These are phyloP conservation scores for Cercospora canescens DNA, from an alignment of 2,329 filamentous ascomycete species.

Conservation along the genomic window DNA sequence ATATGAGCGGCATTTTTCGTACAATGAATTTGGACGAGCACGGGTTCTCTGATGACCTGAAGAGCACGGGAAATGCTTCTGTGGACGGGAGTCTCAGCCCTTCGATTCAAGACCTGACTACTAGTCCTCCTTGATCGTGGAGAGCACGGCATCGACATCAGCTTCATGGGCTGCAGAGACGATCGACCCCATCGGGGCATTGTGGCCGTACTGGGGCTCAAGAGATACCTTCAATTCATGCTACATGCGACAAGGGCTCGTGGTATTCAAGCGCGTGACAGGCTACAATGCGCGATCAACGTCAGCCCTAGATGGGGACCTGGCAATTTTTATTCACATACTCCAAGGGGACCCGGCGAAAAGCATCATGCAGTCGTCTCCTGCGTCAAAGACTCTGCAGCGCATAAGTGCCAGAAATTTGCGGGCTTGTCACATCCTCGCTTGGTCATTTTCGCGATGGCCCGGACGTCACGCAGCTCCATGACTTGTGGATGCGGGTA, in stretches of 20 bases:
- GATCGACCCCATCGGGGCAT: not conserved
- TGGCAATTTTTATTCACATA: not conserved
- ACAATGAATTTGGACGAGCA: conserved; percentile 37
- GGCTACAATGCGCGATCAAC: not conserved
- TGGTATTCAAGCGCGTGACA: not conserved
- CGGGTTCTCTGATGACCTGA: conserved; percentile 22
- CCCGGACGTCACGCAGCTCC: not conserved
- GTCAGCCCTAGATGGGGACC: not conserved
- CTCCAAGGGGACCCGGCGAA: not conserved
- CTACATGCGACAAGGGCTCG: not conserved
- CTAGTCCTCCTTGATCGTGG: conserved; percentile 20
- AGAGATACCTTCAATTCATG: not conserved
- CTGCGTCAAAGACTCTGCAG: not conserved
- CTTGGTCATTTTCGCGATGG: not conserved
- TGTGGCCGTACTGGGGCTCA: not conserved
- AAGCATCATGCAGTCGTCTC: not conserved
- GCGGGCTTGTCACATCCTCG: not conserved
- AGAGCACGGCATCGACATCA: not conserved
- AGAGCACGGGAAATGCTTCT: conserved; percentile 22
- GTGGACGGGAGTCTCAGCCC: conserved; percentile 18
- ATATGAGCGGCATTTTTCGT: conserved; percentile 42
- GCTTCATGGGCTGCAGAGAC: not conserved
- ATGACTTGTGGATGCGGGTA: not conserved
- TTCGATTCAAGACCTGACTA: conserved; percentile 24
- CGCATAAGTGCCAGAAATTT: not conserved